phyloP scores from a whole-genome alignment of 1,139 yeast genomes.

The Casaregolazyma lundiana region DNA sequence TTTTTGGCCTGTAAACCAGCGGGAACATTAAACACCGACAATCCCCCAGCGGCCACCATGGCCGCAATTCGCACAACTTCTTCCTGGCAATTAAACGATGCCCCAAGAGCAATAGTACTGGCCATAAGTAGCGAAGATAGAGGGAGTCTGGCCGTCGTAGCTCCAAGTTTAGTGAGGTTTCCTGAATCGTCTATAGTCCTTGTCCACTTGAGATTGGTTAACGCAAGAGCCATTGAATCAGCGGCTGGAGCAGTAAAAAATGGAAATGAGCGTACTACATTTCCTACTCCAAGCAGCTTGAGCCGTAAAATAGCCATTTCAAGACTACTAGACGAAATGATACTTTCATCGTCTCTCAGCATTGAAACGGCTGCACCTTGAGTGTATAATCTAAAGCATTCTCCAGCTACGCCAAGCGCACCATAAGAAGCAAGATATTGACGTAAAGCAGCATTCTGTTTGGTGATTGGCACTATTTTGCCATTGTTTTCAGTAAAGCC shows the following conservation, averaged over 20 bases:
- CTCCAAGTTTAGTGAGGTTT: conserved; percentile 63
- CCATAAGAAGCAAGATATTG: conserved; percentile 2
- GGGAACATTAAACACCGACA: conserved; percentile 73
- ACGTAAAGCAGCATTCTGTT: conserved; percentile 2
- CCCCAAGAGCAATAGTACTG: conserved; percentile 16
- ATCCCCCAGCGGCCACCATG: conserved; percentile 63
- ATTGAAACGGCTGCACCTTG: conserved; percentile 79
- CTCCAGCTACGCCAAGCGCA: conserved; percentile 42
- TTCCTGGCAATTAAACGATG: conserved; percentile 51
- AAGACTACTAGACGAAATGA: conserved; percentile 31
- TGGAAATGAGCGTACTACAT: conserved; percentile 73
- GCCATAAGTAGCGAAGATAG: conserved; percentile 36
- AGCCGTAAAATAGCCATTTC: conserved; percentile 75
- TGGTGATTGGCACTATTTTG: conserved; percentile 1
- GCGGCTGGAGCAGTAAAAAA: conserved; percentile 92
- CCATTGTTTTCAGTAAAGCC: conserved; percentile 44
- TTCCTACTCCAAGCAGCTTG: conserved; percentile 79
- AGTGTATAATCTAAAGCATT: conserved; percentile 82
- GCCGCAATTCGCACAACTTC: conserved; percentile 79
- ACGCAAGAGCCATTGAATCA: conserved; percentile 65
- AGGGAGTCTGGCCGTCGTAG: conserved; percentile 82
- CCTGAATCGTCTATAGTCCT: conserved; percentile 80
- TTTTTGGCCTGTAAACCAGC: conserved; percentile 69
- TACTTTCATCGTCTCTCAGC: conserved; percentile 11
- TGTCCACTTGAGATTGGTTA: conserved; percentile 49